phyloP scores from a whole-genome alignment of 768 basidiomycete species.

The Hirschioporus abietinus region DNA sequence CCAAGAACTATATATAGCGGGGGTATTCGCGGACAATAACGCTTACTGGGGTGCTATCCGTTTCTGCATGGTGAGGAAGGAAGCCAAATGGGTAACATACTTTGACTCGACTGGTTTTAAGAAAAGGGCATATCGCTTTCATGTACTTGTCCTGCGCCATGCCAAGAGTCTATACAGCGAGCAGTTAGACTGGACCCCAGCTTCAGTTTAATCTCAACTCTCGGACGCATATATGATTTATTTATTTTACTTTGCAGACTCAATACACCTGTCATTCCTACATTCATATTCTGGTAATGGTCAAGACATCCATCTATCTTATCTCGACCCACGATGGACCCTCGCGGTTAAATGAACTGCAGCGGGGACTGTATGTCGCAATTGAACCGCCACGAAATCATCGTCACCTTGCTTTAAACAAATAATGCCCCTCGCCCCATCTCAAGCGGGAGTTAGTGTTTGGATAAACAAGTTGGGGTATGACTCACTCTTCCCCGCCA shows the following conservation, averaged over 20 bases:
- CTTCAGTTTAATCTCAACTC: not conserved
- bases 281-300: no score
- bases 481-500: conserved; percentile 53
- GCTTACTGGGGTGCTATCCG: not conserved
- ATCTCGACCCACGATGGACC: no score
- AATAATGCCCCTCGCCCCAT: conserved; percentile 54
- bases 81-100: not conserved
- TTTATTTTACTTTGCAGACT: no score
- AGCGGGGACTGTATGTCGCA: no score
- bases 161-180: not conserved
- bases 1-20: not conserved
- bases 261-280: no score
- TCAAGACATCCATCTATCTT: no score
- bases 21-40: not conserved
- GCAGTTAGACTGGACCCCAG: not conserved
- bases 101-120: not conserved
- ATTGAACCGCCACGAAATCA: not conserved
- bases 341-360: no score
- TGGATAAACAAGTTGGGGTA: conserved; percentile 14
- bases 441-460: conserved; percentile 21
- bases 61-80: not conserved
- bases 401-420: conserved; percentile 32
- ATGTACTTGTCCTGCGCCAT: not conserved
- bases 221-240: no score
- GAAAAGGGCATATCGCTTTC: not conserved